Conservation (phyloP, 306 rosid genomes). For the Rosa persica region DNA sequence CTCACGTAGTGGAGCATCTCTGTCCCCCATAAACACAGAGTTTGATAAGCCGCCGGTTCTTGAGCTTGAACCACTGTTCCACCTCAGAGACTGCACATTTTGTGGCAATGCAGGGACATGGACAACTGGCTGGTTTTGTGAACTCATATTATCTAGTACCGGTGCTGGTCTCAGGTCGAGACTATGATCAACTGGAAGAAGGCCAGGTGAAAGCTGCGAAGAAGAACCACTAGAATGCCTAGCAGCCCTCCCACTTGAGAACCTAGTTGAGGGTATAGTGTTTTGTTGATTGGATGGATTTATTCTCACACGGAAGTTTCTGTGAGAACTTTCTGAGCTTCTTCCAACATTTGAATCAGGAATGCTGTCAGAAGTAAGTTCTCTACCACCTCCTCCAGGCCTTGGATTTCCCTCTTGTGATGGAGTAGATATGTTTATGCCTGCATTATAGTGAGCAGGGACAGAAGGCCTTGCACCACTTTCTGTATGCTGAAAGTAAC, state of each 20-base stretch:
- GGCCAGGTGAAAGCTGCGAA: slow-evolving; percentile 47
- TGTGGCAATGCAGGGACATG: slow-evolving; percentile 64
- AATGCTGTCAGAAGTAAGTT: slow-evolving; percentile 40
- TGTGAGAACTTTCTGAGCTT: slow-evolving; percentile 49
- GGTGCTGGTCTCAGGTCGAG: slow-evolving; percentile 59
- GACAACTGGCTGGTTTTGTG: slow-evolving; percentile 59
- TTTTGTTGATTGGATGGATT: slow-evolving; percentile 62
- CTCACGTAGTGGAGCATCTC: slow-evolving; percentile 48
- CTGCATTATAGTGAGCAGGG: slow-evolving; percentile 48
- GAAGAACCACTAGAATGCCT: slow-evolving; percentile 57
- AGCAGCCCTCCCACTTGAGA: slow-evolving; percentile 48
- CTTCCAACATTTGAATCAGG: slow-evolving; percentile 51
- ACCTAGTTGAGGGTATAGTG: slow-evolving; percentile 39
- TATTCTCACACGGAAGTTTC: slow-evolving; percentile 73
- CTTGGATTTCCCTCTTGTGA: slow-evolving; percentile 55
- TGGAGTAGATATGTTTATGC: slow-evolving; percentile 44
- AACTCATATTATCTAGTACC: slow-evolving; percentile 46
- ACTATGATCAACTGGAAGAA: slow-evolving; percentile 53
- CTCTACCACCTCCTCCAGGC: slow-evolving; percentile 51
- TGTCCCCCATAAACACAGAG: slow-evolving; percentile 41
- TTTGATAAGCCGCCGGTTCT: slow-evolving; percentile 54
- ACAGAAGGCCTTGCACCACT: slow-evolving; percentile 50
- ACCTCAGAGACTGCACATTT: slow-evolving; percentile 61
- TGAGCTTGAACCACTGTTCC: slow-evolving; percentile 69
- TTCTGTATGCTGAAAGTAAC: slow-evolving; percentile 63